Conservation (phyloP, 2,329 filamentous ascomycete species). For the Aspergillus alliaceus region DNA sequence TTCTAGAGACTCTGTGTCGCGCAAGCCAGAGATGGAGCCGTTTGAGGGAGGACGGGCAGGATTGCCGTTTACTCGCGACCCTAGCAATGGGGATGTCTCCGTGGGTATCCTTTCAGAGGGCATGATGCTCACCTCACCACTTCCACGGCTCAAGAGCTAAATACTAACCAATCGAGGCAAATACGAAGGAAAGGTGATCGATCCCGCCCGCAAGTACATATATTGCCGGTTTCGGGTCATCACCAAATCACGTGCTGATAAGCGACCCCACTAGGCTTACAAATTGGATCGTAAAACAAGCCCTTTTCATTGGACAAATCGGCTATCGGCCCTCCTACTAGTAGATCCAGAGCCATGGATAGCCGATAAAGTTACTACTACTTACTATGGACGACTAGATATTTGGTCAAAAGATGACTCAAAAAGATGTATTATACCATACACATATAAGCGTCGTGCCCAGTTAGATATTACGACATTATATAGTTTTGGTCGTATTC, state of each 20-base stretch:
- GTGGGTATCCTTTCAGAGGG: constrained; percentile 22
- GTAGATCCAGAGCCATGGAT: too few species aligned
- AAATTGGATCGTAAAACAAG: not conserved
- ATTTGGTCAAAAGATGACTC: too few species aligned
- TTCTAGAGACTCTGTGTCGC: constrained; percentile 23
- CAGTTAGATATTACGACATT: not conserved
- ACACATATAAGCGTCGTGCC: not conserved
- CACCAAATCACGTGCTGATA: constrained; percentile 20
- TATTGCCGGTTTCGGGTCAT: not conserved
- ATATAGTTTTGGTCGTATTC: not conserved
- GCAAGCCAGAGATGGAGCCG: constrained; percentile 21
- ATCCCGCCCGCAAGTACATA: not conserved
- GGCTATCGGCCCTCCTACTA: not conserved
- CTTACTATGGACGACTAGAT: too few species aligned
- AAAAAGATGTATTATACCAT: too few species aligned
- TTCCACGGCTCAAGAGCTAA: constrained; percentile 3
- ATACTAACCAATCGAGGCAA: not conserved
- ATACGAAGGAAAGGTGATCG: not conserved
- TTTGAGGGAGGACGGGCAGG: constrained; percentile 19
- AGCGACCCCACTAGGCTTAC: constrained; percentile 6
- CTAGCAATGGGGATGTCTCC: constrained; percentile 50
- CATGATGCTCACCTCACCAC: constrained; percentile 19
- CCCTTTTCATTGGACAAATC: not conserved
- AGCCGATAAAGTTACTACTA: not conserved
- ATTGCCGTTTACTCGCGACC: constrained; percentile 27